Evolutionary conservation across 768 basidiomycete species (phyloP), one percentile per base, ranked within the genome.

Genomic region (Russula griseocarnosa): DNA sequence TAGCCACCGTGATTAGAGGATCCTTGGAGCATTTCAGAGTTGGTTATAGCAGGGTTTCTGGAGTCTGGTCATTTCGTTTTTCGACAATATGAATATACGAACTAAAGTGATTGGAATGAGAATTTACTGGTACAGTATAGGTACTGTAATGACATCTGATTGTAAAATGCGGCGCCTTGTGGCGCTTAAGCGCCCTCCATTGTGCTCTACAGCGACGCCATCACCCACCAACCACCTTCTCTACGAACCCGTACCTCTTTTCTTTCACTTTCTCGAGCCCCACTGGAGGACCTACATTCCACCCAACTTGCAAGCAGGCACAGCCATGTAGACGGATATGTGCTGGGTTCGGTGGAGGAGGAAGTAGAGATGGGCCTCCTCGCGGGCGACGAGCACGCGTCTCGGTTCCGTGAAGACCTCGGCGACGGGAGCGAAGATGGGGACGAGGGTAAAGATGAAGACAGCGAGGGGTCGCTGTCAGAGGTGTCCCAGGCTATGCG

Each of bases 301-400:
- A 55, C 61, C 13, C 62, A 55, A 14, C 28, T 52, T n/a, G 58
- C 46, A 10, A 30, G 18, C 5, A 51, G 50, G 38, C 32, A 64
- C 51, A 22, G 55, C 2, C 40, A 28, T 44, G 55, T 20, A 51
- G 30, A 60, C 40, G 52, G 32, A 20, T 42, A 59, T 46, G 42
- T 8, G 34, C 24, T 40, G 11, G 26, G 58, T 63, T 11, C 58
- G n/a, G 66, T 62, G 14, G 69, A 69, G 38, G 69, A 69, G 32
- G 69, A 70, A 58, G 69, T 70, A 28, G 69, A 70, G 52, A 66
- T 70, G 68, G 52, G 66, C 22, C 60, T 70, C n/a, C 68, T 70
- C 49, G 61, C 66, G 11, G 60, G 61, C 11, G 66, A 59, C 42
- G 66, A 66, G 62, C 50, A 61, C 42, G 52, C 58, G 38, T 54